Percentiles rank a stretch among this genome's conserved stretches.
Evolutionary conservation across 2,329 filamentous ascomycete genomes (phyloP).

Genomic region (Thelonectria blattea): DNA sequence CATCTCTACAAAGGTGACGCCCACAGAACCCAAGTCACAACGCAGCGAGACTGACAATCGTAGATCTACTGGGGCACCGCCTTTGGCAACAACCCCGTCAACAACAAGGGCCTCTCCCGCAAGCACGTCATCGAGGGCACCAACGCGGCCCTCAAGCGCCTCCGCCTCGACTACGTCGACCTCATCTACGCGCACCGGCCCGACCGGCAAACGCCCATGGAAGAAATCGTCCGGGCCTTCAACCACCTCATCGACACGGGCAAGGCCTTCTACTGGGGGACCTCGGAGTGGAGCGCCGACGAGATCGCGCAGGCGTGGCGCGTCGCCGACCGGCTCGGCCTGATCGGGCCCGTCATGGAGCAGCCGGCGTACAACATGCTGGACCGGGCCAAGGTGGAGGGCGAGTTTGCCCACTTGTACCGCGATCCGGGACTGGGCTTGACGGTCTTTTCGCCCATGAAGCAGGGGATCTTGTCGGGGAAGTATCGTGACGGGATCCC

Average conservation of each 20-base stretch:
- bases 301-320: conserved; percentile 70
- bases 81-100: conserved; percentile 66
- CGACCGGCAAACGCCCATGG: conserved; percentile 71
- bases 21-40: too few relatives aligned
- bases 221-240: conserved; percentile 73
- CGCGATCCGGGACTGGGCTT: conserved; percentile 64
- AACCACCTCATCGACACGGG: conserved; percentile 72
- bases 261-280: conserved; percentile 75
- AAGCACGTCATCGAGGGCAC: conserved; percentile 75
- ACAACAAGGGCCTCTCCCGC: conserved; percentile 70
- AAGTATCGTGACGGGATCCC: conserved; percentile 72
- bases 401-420: conserved; percentile 66
- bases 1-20: conserved; percentile 66
- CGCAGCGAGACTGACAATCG: not conserved
- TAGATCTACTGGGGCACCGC: conserved; percentile 69
- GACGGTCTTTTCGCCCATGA: conserved; percentile 67
- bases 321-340: conserved; percentile 63
- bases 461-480: conserved; percentile 64
- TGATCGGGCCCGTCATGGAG: conserved; percentile 70
- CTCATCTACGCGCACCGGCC: conserved; percentile 73
- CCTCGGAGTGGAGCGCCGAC: conserved; percentile 70
- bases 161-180: conserved; percentile 68
- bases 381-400: conserved; percentile 66
- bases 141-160: conserved; percentile 62
- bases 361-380: conserved; percentile 73